A percentile compares a stretch with the other conserved stretches of the same genome.
These are phyloP conservation scores for Salix arbutifolia DNA, from an alignment of 345 rosid genomes.

Conservation along the genomic window DNA sequence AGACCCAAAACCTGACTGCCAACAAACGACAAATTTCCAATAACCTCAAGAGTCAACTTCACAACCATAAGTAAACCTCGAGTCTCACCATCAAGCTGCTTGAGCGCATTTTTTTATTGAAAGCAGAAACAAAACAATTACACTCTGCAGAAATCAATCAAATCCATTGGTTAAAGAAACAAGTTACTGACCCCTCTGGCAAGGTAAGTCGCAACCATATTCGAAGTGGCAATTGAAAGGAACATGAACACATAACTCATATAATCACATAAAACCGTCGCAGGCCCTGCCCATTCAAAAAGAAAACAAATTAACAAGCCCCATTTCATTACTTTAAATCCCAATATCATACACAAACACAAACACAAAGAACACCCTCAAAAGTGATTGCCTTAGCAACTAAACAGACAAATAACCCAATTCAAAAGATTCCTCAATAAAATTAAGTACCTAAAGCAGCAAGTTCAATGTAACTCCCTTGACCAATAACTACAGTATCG, in stretches of 20 bases:
- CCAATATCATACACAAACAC: neutral
- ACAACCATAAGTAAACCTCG: too few species aligned
- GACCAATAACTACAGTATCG: constrained; percentile 86
- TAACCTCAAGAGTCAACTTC: too few species aligned
- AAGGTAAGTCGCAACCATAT: constrained; percentile 51
- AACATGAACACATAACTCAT: constrained; percentile 48
- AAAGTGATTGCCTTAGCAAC: too few species aligned
- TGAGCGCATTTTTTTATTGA: too few species aligned
- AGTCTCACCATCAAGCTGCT: too few species aligned
- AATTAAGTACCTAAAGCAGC: constrained; percentile 72
- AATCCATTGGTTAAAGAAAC: neutral
- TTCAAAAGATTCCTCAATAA: neutral
- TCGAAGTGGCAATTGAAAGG: constrained; percentile 54
- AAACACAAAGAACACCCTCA: neutral
- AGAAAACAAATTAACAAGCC: neutral
- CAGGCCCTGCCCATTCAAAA: constrained; percentile 39
- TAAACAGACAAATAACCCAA: neutral
- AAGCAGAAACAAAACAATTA: neutral
- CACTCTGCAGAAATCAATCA: neutral
- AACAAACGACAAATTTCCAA: too few species aligned
- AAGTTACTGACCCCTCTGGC: constrained; percentile 35
- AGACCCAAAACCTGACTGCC: too few species aligned
- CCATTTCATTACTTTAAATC: too few species aligned
- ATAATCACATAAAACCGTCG: constrained; percentile 54
- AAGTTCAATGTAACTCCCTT: constrained; percentile 82